Conservation (phyloP, 371 early-diverging fungal genomes). For the Mortierella sp. region DNA sequence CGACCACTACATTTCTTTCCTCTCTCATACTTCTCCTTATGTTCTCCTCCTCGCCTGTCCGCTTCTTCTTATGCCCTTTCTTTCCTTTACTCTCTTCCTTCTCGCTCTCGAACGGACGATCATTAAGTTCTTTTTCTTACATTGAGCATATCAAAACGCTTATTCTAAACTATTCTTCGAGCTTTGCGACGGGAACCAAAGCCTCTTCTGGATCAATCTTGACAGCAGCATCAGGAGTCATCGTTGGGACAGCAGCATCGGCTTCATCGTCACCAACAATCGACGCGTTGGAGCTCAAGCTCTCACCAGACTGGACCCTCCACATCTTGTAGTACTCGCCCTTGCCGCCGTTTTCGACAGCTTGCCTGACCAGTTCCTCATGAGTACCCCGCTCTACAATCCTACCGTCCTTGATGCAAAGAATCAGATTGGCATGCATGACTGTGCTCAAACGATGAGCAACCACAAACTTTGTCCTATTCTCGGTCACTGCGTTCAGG, state of each 20-base stretch:
- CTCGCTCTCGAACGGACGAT: too few species aligned
- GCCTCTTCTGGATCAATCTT: neutral
- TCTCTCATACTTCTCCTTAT: too few species aligned
- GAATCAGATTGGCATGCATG: conserved; percentile 79
- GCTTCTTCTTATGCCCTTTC: too few species aligned
- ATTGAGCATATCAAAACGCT: neutral
- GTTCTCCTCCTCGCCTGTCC: too few species aligned
- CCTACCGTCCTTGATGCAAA: conserved; percentile 78
- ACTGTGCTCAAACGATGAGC: conserved; percentile 79
- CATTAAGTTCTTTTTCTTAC: too few species aligned
- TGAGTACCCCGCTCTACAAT: conserved; percentile 89
- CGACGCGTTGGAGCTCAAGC: neutral
- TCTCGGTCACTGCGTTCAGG: conserved; percentile 75
- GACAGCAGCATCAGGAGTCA: neutral
- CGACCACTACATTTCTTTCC: too few species aligned
- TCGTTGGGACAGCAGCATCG: neutral
- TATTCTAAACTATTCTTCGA: neutral
- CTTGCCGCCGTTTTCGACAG: conserved; percentile 78
- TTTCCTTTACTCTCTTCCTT: too few species aligned
- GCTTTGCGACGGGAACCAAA: neutral
- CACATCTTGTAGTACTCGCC: conserved; percentile 53
- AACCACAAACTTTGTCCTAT: conserved; percentile 74
- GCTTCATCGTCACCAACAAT: neutral
- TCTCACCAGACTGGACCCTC: conserved; percentile 12
- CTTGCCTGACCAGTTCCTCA: conserved; percentile 76